phyloP scores from a whole-genome alignment of 441 rosid species.

The Hura crepitans region DNA sequence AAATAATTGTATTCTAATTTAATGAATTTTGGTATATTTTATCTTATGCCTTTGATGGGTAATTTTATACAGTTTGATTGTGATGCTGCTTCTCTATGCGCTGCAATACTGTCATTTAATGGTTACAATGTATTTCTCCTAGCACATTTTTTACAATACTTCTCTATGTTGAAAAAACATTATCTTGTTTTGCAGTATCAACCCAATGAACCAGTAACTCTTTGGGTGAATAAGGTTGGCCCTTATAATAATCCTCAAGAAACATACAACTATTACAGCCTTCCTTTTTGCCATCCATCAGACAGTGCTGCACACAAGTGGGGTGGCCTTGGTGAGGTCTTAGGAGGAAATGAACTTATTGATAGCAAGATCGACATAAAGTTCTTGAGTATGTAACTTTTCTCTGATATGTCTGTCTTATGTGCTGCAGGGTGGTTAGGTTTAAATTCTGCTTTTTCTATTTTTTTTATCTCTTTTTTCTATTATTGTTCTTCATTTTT shows the following conservation, averaged over 20 bases:
- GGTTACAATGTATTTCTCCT: not conserved
- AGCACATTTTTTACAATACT: not conserved
- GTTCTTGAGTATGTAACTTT: constrained; percentile 62
- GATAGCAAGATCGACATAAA: constrained; percentile 84
- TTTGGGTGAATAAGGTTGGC: constrained; percentile 99
- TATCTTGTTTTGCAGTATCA: constrained; percentile 66
- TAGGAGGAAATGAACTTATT: constrained; percentile 99
- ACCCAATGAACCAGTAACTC: constrained; percentile 68
- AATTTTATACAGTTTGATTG: not conserved
- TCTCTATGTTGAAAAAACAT: not conserved
- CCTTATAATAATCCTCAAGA: constrained; percentile 99
- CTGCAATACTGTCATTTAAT: not conserved
- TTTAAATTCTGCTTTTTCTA: not conserved
- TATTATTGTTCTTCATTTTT: not conserved
- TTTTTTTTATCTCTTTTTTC: not conserved
- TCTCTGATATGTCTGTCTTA: constrained; percentile 4
- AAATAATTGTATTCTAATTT: not conserved
- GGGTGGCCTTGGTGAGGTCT: constrained; percentile 99
- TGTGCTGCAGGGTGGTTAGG: constrained; percentile 6
- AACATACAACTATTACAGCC: constrained; percentile 98
- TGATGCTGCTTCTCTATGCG: not conserved
- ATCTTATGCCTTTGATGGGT: not conserved
- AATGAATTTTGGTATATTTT: not conserved
- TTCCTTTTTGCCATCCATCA: constrained; percentile 84
- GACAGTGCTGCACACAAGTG: constrained; percentile 73